Evolutionary conservation across 495 filamentous ascomycete genomes (phyloP).

Genomic region (Talaromyces nanjingensis): DNA sequence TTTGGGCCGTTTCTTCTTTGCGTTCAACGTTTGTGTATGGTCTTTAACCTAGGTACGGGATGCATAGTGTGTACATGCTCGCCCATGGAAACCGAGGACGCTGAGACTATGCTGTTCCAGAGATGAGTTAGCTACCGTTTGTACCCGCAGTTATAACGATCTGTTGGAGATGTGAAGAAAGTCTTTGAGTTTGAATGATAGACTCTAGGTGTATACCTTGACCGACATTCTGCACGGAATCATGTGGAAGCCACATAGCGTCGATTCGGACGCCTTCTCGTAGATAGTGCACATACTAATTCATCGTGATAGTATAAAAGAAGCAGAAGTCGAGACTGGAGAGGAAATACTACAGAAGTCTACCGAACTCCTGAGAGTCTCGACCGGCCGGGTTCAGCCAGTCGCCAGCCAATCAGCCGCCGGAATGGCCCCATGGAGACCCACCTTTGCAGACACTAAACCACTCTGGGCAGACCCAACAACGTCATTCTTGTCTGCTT

Average conservation of each 20-base stretch:
- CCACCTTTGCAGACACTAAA: background rate
- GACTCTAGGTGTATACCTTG: background rate
- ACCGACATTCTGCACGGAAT: background rate
- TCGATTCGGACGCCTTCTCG: background rate
- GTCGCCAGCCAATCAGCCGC: background rate
- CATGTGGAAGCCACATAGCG: background rate
- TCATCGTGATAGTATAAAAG: background rate
- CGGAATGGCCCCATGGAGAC: background rate
- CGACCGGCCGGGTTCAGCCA: background rate
- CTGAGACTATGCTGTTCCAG: background rate
- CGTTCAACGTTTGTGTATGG: background rate
- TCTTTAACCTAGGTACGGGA: background rate
- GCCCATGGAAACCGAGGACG: background rate
- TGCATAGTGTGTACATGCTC: background rate
- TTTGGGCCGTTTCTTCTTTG: background rate
- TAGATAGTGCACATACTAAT: background rate
- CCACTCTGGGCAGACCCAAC: background rate
- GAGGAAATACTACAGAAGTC: background rate
- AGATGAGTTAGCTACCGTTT: background rate
- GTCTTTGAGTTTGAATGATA: background rate
- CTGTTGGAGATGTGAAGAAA: background rate
- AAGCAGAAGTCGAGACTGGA: background rate
- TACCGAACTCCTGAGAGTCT: background rate
- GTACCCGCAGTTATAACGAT: background rate
- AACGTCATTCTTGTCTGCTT: conserved; percentile 10